Conservation (phyloP, 495 filamentous ascomycete species). For the Neurospora sp. region DNA sequence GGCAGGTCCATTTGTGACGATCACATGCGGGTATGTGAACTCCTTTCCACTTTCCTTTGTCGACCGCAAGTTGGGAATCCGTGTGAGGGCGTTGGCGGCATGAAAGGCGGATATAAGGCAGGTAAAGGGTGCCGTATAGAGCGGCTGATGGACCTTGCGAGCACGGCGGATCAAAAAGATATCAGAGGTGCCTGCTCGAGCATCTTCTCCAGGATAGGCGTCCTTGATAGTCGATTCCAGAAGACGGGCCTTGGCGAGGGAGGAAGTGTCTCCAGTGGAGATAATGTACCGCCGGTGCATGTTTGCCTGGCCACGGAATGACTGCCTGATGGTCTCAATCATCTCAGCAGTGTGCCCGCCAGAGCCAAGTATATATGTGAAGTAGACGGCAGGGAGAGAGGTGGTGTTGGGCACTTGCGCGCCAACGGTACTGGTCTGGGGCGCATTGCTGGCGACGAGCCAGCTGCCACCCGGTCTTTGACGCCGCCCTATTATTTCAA, state of each 20-base stretch:
- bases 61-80: slow-evolving; percentile 17
- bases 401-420: slow-evolving; percentile 8
- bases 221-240: slow-evolving; percentile 25
- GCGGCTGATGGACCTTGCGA: slow-evolving; percentile 65
- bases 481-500: not conserved
- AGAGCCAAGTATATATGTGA: slow-evolving; percentile 78
- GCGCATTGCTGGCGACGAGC: not conserved
- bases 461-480: not conserved
- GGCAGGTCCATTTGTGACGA: slow-evolving; percentile 83
- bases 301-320: slow-evolving; percentile 33
- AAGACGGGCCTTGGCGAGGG: slow-evolving; percentile 24
- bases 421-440: not conserved
- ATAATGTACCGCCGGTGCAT: slow-evolving; percentile 74
- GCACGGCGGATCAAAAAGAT: slow-evolving; percentile 59
- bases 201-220: slow-evolving; percentile 9
- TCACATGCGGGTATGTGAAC: slow-evolving; percentile 42
- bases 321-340: slow-evolving; percentile 60
- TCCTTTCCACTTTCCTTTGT: slow-evolving; percentile 21
- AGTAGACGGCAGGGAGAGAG: slow-evolving; percentile 43
- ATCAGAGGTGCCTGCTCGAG: slow-evolving; percentile 35
- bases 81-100: slow-evolving; percentile 37
- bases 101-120: slow-evolving; percentile 43
- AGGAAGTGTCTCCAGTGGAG: slow-evolving; percentile 66
- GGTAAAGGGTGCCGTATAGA: slow-evolving; percentile 51
- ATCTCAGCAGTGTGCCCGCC: slow-evolving; percentile 95